phyloP scores from a whole-genome alignment of 192 early-diverging fungal genomes.

The Backusella macrospora region DNA sequence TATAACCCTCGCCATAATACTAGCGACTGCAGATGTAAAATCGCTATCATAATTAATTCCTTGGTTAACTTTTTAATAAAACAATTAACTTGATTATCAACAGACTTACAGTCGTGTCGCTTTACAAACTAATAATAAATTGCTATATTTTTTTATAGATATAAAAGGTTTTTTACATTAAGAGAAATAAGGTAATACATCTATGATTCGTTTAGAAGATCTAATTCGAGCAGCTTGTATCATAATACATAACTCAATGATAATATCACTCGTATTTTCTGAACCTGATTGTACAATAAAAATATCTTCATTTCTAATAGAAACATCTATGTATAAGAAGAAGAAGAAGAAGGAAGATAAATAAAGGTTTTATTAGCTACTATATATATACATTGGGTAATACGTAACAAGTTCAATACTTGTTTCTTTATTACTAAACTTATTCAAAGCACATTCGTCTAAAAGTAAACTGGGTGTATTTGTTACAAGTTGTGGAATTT shows the following conservation, averaged over 20 bases:
- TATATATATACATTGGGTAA: neutral
- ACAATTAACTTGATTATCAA: too few species aligned
- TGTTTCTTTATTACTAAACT: constrained; percentile 94
- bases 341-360: neutral
- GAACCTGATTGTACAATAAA: constrained; percentile 97
- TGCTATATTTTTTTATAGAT: too few species aligned
- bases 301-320: constrained; percentile 95
- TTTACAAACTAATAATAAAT: too few species aligned
- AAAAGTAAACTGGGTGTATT: constrained; percentile 78
- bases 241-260: constrained; percentile 98
- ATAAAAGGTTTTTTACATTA: too few species aligned
- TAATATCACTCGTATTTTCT: constrained; percentile 93
- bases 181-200: constrained; percentile 94
- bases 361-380: neutral
- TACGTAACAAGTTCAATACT: constrained; percentile 75
- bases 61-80: too few species aligned
- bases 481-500: constrained; percentile 78
- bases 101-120: too few species aligned
- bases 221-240: constrained; percentile 96
- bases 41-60: too few species aligned
- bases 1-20: too few species aligned
- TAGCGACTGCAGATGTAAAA: too few species aligned
- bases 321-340: constrained; percentile 77
- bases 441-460: constrained; percentile 74
- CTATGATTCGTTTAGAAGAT: constrained; percentile 88